phyloP scores from a whole-genome alignment of 768 basidiomycete species.

The Filobasidium wieringae region DNA sequence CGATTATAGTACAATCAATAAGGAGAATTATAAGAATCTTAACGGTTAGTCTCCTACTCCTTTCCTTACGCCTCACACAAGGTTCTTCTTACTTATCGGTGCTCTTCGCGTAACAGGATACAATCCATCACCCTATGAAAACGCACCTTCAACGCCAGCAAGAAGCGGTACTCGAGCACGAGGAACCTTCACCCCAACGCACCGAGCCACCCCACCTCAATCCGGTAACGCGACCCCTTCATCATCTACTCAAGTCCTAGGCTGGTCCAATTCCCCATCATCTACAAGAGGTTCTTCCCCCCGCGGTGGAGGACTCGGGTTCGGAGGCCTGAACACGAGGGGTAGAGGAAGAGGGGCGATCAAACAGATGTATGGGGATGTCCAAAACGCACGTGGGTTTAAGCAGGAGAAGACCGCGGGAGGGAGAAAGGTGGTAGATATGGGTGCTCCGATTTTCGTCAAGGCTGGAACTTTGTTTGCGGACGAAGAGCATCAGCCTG shows the following conservation, averaged over 20 bases:
- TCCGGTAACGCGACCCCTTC: not conserved
- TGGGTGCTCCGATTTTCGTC: slow-evolving; percentile 27
- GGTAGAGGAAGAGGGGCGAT: slow-evolving; percentile 4
- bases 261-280: not conserved
- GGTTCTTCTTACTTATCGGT: not conserved
- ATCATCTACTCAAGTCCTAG: not conserved
- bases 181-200: not conserved
- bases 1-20: slow-evolving; percentile 11
- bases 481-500: slow-evolving; percentile 19
- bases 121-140: not conserved
- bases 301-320: slow-evolving; percentile 4
- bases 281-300: not conserved
- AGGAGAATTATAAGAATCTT: slow-evolving; percentile 13
- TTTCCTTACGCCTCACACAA: not conserved
- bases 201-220: not conserved
- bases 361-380: not conserved
- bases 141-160: not conserved
- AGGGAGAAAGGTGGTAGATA: not conserved
- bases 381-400: slow-evolving; percentile 4
- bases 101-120: not conserved
- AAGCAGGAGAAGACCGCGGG: not conserved
- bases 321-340: not conserved
- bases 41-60: slow-evolving; percentile 4
- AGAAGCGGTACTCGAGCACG: not conserved
- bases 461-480: slow-evolving; percentile 37